Conservation (phyloP, 2,329 filamentous ascomycete genomes). For the Cladosporium sp. region DNA sequence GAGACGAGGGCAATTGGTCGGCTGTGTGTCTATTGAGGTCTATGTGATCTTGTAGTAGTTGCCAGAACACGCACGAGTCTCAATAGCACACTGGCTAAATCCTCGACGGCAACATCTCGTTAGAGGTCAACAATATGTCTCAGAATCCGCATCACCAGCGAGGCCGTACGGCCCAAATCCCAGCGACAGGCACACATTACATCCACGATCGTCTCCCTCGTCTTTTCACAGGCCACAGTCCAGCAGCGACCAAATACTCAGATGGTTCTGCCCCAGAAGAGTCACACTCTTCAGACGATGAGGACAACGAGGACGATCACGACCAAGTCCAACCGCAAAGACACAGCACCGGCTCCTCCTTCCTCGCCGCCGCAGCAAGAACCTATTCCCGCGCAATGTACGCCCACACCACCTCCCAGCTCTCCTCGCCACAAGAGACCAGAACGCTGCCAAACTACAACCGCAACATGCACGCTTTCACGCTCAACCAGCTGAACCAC, state of each 20-base stretch:
- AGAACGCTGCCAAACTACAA: slow-evolving; percentile 19
- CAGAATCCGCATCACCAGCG: not conserved
- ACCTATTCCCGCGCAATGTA: slow-evolving; percentile 22
- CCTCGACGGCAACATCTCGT: too few relatives aligned
- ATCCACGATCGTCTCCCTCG: slow-evolving; percentile 11
- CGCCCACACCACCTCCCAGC: slow-evolving; percentile 20
- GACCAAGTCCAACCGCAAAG: not conserved
- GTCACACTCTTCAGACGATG: not conserved
- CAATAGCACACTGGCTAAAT: too few relatives aligned
- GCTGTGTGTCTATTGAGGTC: not conserved
- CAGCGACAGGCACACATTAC: not conserved
- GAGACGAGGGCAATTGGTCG: not conserved
- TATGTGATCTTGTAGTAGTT: not conserved
- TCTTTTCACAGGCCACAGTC: slow-evolving; percentile 12
- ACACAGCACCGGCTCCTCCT: slow-evolving; percentile 4
- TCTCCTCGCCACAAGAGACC: not conserved
- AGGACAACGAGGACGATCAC: not conserved
- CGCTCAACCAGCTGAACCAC: slow-evolving; percentile 21
- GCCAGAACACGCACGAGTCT: too few relatives aligned
- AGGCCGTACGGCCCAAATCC: not conserved
- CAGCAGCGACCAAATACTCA: not conserved
- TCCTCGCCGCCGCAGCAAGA: not conserved
- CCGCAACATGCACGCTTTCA: slow-evolving; percentile 25
- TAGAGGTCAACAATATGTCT: not conserved
- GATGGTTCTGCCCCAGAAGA: not conserved